phyloP scores from a whole-genome alignment of 169 alveolate genomes.

The Plasmodium ovale region DNA sequence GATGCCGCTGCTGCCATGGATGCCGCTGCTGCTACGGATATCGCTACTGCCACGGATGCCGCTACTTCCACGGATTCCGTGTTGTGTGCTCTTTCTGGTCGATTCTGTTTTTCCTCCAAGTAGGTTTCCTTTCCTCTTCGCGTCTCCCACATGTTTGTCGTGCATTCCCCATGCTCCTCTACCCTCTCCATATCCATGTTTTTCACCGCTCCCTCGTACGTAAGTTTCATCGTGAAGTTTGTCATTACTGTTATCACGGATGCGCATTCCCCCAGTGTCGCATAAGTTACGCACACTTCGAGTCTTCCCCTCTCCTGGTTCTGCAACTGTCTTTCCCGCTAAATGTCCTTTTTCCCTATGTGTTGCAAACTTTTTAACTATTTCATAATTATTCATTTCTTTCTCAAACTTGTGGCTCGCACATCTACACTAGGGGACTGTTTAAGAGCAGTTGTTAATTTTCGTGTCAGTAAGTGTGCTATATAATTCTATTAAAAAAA shows the following conservation, averaged over 20 bases:
- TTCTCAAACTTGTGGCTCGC: neutral
- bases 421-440: neutral
- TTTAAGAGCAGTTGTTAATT: no score
- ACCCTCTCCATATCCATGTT: no score
- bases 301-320: neutral
- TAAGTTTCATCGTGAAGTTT: no score
- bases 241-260: no score
- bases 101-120: neutral
- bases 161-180: no score
- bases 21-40: neutral
- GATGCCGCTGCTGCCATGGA: neutral
- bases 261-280: no score
- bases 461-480: neutral
- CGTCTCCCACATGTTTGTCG: neutral
- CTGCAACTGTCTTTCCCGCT: conserved; percentile 4
- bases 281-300: neutral
- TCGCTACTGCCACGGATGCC: neutral
- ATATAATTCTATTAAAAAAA: no score
- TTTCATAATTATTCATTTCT: conserved; percentile 51
- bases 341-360: neutral
- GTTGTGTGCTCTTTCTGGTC: neutral
- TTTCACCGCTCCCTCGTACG: no score
- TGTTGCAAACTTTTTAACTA: conserved; percentile 3
- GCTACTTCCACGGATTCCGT: neutral
- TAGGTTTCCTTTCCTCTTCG: neutral